A percentile compares a stretch with the other conserved stretches of the same genome.
phyloP scores from a whole-genome alignment of 805 yeast genomes.

The Metschnikowia rubicola region DNA sequence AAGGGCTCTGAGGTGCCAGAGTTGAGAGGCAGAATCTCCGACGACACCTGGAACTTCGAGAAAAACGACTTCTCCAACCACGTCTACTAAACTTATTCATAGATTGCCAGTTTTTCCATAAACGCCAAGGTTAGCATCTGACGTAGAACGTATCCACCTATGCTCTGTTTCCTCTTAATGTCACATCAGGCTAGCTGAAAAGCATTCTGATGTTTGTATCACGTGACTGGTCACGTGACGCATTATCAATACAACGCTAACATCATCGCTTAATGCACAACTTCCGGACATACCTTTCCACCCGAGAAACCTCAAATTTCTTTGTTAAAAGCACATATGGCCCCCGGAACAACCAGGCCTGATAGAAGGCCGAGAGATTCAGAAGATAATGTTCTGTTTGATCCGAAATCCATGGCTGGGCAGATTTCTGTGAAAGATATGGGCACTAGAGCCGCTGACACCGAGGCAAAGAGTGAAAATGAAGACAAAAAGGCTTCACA shows the following conservation, averaged over 20 bases:
- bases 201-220: not conserved
- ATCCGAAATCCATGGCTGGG: conserved; percentile 73
- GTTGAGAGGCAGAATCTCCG: conserved; percentile 94
- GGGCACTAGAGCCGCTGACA: conserved; percentile 47
- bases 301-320: too few relatives aligned
- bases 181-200: too few relatives aligned
- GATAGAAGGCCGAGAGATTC: conserved; percentile 1
- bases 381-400: conserved; percentile 45
- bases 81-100: conserved; percentile 33
- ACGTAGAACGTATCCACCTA: too few relatives aligned
- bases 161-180: too few relatives aligned
- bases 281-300: not conserved
- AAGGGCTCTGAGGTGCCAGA: conserved; percentile 90
- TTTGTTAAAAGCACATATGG: not conserved
- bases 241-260: not conserved
- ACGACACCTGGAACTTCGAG: conserved; percentile 86
- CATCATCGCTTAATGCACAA: not conserved
- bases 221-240: not conserved
- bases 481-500: not conserved
- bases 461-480: not conserved
- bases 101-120: conserved; percentile 1
- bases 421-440: conserved; percentile 63
- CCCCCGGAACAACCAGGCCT: not conserved
- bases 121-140: not conserved
- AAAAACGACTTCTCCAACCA: conserved; percentile 44